Conservation (phyloP, 495 filamentous ascomycete species). For the Cercophora scortea region DNA sequence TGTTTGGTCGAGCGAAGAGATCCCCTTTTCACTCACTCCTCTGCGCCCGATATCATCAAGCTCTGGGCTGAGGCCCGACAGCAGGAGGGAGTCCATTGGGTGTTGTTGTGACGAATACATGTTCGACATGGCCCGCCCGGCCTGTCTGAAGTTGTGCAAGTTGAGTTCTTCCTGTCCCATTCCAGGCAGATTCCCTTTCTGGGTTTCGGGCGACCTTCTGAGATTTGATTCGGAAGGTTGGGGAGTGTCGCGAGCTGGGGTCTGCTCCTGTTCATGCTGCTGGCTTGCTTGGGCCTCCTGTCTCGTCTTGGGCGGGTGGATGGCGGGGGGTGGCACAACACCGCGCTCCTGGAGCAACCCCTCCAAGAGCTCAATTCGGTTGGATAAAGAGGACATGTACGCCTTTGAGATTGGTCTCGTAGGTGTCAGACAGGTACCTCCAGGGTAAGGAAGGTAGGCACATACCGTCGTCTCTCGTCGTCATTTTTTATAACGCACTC, state of each 20-base stretch:
- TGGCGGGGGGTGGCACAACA: slow-evolving; percentile 39
- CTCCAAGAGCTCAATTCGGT: slow-evolving; percentile 42
- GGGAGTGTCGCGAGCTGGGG: not conserved
- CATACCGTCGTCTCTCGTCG: slow-evolving; percentile 44
- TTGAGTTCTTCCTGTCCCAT: slow-evolving; percentile 21
- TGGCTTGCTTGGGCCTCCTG: slow-evolving; percentile 23
- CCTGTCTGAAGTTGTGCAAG: slow-evolving; percentile 7
- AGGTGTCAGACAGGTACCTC: not conserved
- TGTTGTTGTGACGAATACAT: not conserved
- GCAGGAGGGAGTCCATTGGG: slow-evolving; percentile 21
- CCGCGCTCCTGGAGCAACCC: slow-evolving; percentile 41
- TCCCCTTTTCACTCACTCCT: slow-evolving; percentile 24
- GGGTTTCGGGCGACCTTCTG: slow-evolving; percentile 8
- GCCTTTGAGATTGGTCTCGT: slow-evolving; percentile 46
- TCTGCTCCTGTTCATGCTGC: slow-evolving; percentile 7
- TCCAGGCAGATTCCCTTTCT: slow-evolving; percentile 19
- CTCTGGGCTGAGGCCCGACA: slow-evolving; percentile 21
- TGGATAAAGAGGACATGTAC: slow-evolving; percentile 48
- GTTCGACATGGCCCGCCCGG: not conserved
- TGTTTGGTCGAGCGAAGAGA: slow-evolving; percentile 35
- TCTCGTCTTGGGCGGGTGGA: slow-evolving; percentile 45
- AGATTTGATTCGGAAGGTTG: slow-evolving; percentile 8
- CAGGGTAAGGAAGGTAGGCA: not conserved
- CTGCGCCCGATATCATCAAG: slow-evolving; percentile 20
- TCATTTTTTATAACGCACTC: slow-evolving; percentile 51